phyloP scores from a whole-genome alignment of 768 basidiomycete species.

The Gautieria morchelliformis region DNA sequence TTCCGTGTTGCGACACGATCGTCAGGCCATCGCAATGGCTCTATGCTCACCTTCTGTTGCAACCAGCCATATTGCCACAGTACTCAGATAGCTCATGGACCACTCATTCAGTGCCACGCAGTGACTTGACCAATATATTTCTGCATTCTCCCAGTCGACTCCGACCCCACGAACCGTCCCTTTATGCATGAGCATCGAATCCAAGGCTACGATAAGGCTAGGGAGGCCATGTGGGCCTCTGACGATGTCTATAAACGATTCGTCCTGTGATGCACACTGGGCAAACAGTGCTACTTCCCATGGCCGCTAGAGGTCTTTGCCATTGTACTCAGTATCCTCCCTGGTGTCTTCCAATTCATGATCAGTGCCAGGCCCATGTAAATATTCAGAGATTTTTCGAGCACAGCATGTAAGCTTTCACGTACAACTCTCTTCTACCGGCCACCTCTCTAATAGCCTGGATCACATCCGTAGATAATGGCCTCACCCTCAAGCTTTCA shows the following conservation, averaged over 20 bases:
- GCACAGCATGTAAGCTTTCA: not conserved
- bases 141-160: constrained; percentile 1
- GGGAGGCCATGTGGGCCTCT: not conserved
- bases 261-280: too few species aligned
- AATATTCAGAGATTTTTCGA: too few species aligned
- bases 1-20: too few species aligned
- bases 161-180: not conserved
- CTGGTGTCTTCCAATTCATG: not conserved
- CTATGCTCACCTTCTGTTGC: too few species aligned
- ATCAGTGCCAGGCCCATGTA: too few species aligned
- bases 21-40: too few species aligned
- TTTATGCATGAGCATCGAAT: not conserved
- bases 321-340: not conserved
- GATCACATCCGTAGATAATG: too few species aligned
- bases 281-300: constrained; percentile 6
- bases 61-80: too few species aligned
- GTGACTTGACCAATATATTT: too few species aligned
- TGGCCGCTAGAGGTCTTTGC: not conserved
- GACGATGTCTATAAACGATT: not conserved
- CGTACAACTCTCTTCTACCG: not conserved
- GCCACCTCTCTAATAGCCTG: not conserved
- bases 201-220: not conserved
- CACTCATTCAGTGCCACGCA: too few species aligned
- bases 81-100: too few species aligned
- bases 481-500: not conserved